Percentiles rank a stretch among this genome's conserved stretches.
Conservation (phyloP, 352 stramenopile species). For the Globisporangium camurandrum region DNA sequence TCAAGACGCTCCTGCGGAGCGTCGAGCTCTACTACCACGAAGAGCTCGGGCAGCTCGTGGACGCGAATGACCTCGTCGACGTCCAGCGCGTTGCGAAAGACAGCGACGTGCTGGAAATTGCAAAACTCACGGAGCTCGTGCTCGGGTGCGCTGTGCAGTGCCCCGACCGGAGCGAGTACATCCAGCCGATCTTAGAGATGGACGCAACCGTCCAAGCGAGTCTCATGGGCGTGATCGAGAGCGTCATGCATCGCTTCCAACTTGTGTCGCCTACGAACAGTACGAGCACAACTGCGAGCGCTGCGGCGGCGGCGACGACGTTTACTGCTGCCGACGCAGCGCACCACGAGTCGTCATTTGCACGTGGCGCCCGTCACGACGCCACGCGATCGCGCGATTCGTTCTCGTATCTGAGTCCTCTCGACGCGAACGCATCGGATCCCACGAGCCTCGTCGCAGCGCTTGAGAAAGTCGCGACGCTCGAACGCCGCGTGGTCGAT, state of each 20-base stretch:
- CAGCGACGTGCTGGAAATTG: slow-evolving; percentile 54
- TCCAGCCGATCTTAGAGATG: slow-evolving; percentile 82
- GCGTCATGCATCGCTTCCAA: slow-evolving; percentile 75
- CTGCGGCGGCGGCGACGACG: too few relatives aligned
- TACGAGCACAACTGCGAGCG: slow-evolving; percentile 1
- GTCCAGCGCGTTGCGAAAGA: slow-evolving; percentile 61
- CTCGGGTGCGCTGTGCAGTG: slow-evolving; percentile 76
- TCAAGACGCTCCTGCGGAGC: slow-evolving; percentile 68
- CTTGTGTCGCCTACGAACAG: slow-evolving; percentile 30
- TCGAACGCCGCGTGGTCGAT: slow-evolving; percentile 72
- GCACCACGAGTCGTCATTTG: slow-evolving; percentile 13
- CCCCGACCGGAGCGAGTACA: slow-evolving; percentile 74
- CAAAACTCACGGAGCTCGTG: slow-evolving; percentile 64
- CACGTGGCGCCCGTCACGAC: slow-evolving; percentile 18
- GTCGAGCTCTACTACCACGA: slow-evolving; percentile 80
- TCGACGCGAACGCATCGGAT: slow-evolving; percentile 34
- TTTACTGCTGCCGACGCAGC: too few relatives aligned
- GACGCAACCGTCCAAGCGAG: slow-evolving; percentile 65
- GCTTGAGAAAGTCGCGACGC: slow-evolving; percentile 54
- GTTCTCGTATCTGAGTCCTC: slow-evolving; percentile 50
- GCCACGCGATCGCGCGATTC: too few relatives aligned
- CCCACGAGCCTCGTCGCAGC: slow-evolving; percentile 38
- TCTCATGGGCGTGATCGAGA: slow-evolving; percentile 82
- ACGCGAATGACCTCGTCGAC: slow-evolving; percentile 63
- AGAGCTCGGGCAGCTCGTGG: slow-evolving; percentile 68